Conservation (phyloP, 805 yeast genomes). For the Starmera quercuum region DNA sequence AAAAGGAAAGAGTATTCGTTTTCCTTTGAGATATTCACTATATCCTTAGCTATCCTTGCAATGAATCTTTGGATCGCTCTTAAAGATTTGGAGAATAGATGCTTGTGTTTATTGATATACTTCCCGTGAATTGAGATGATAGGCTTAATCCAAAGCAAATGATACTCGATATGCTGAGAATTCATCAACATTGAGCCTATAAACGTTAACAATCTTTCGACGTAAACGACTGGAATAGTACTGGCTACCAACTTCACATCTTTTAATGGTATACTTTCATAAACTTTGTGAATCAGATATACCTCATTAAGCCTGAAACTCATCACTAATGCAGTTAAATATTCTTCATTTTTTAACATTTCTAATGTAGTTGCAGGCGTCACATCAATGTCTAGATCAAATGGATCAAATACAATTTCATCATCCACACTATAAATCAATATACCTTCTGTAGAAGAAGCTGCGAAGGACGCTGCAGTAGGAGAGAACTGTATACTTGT, state of each 20-base stretch:
- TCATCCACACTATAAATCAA: constrained; percentile 76
- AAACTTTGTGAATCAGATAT: constrained; percentile 62
- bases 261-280: constrained; percentile 61
- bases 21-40: constrained; percentile 44
- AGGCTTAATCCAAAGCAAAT: constrained; percentile 71
- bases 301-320: constrained; percentile 86
- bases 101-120: constrained; percentile 55
- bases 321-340: constrained; percentile 79
- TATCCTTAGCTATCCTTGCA: constrained; percentile 65
- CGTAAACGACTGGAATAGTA: constrained; percentile 73
- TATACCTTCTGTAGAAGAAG: constrained; percentile 92
- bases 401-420: constrained; percentile 78
- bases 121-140: constrained; percentile 70
- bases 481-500: constrained; percentile 80
- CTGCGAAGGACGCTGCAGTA: constrained; percentile 83
- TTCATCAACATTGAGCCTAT: constrained; percentile 62
- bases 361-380: constrained; percentile 73
- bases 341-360: constrained; percentile 46
- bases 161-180: constrained; percentile 79
- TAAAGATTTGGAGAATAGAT: constrained; percentile 53
- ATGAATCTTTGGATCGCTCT: constrained; percentile 72
- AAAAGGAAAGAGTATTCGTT: constrained; percentile 51
- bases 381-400: constrained; percentile 86
- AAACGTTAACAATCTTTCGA: constrained; percentile 57
- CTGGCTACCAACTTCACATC: constrained; percentile 62